These are phyloP conservation scores for Schizopora paradoxa DNA, from an alignment of 1,284 basidiomycete genomes.

Conservation along the genomic window DNA sequence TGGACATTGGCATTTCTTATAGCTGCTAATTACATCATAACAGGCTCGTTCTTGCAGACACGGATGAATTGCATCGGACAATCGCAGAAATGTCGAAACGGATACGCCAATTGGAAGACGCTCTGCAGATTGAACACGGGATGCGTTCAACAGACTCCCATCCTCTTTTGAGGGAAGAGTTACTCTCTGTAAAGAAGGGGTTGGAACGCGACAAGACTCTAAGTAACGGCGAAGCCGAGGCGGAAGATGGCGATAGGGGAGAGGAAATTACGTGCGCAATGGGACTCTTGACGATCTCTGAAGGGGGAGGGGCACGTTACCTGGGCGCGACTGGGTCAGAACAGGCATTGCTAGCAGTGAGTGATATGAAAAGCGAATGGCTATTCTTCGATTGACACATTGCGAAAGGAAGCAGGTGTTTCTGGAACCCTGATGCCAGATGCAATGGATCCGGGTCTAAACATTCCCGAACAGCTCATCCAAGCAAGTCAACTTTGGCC, in stretches of 20 bases:
- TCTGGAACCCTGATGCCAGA: background rate
- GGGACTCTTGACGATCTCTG: slow-evolving; percentile 7
- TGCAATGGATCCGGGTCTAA: background rate
- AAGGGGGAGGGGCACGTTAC: slow-evolving; percentile 4
- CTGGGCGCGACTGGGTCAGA: slow-evolving; percentile 5
- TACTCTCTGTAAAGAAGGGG: slow-evolving; percentile 10
- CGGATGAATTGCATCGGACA: slow-evolving; percentile 13
- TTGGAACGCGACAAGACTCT: too few relatives aligned
- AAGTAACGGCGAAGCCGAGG: too few relatives aligned
- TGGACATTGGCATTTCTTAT: too few relatives aligned
- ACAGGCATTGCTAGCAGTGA: too few relatives aligned
- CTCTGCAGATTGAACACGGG: slow-evolving; percentile 9
- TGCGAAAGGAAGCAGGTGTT: too few relatives aligned
- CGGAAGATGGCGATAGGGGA: too few relatives aligned
- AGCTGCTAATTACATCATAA: too few relatives aligned
- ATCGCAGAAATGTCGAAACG: slow-evolving; percentile 14
- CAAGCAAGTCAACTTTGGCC: too few relatives aligned
- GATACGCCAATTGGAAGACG: slow-evolving; percentile 18
- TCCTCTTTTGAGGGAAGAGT: slow-evolving; percentile 14
- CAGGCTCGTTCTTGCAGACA: slow-evolving; percentile 9
- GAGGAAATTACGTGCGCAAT: too few relatives aligned
- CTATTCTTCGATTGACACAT: too few relatives aligned
- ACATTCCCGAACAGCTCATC: too few relatives aligned
- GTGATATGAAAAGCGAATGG: too few relatives aligned
- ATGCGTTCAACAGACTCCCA: slow-evolving; percentile 4